Evolutionary conservation across 176 grass and related monocot genomes (phyloP).

Genomic region (Neostapfia colusana): DNA sequence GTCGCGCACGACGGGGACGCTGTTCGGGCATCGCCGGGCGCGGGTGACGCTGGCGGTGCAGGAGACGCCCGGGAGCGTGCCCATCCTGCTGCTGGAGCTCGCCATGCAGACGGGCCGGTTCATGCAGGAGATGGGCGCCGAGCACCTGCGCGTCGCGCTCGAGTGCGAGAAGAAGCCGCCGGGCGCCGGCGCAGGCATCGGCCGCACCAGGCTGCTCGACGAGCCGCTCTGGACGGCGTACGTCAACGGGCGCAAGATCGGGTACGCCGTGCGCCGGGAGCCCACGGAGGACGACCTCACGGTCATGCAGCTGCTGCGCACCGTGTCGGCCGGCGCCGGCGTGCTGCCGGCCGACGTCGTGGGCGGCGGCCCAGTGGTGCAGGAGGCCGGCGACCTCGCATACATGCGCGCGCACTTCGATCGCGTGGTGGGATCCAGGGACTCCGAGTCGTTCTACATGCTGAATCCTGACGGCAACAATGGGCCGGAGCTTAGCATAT

Average conservation of each 20-base stretch:
- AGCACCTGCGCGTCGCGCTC: conserved; percentile 78
- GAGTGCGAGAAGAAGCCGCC: conserved; percentile 83
- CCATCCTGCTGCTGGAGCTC: conserved; percentile 84
- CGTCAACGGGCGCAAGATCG: conserved; percentile 82
- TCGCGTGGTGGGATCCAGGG: conserved; percentile 66
- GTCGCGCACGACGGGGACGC: conserved; percentile 76
- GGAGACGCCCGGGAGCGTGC: conserved; percentile 78
- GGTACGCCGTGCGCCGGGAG: conserved; percentile 74
- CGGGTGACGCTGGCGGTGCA: conserved; percentile 86
- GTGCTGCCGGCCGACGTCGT: conserved; percentile 68
- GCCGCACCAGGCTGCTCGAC: conserved; percentile 59
- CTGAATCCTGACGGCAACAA: conserved; percentile 83
- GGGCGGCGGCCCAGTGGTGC: conserved; percentile 24
- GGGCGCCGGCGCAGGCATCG: conserved; percentile 41
- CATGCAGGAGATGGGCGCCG: conserved; percentile 97
- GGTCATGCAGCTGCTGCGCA: conserved; percentile 86
- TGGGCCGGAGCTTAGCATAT: conserved; percentile 89
- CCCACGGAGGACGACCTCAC: conserved; percentile 74
- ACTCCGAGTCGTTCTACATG: conserved; percentile 93
- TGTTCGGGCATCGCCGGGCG: conserved; percentile 80
- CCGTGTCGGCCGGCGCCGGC: conserved; percentile 82
- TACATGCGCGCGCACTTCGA: conserved; percentile 94
- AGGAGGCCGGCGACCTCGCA: conserved; percentile 59
- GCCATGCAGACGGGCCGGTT: conserved; percentile 79
- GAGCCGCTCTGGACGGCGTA: conserved; percentile 93